Evolutionary conservation across 106 monocot species (phyloP), one percentile per base, ranked within the genome.

Genomic region (Acorus gramineus): DNA sequence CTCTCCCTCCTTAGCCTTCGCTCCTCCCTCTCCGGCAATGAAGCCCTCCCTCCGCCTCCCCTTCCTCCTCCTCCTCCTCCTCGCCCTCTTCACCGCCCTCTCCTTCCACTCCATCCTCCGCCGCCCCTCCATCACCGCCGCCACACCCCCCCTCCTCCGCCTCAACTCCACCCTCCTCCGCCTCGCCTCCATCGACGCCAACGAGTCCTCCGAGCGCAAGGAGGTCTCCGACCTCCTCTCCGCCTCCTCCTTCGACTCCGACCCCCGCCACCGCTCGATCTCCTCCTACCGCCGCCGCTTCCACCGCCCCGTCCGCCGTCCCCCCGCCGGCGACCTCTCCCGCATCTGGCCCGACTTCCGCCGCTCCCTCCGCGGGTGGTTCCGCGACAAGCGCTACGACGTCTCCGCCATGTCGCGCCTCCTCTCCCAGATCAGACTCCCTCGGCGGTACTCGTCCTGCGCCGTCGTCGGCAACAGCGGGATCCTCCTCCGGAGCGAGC

Each of bases 401-500:
- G 11, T 71, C 1, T 28, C 8, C 10, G 48, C 63, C 50, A 66
- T 78, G 49, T 12, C 55, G 9, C 50, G 67, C 12, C 77, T 77
- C 55, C 3, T 56, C 2, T 10, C 1, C 8, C 60, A 51, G 8
- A 13, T 63, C 55, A 69, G 64, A n/a, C 52, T 13, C 51, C 65
- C 69, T 50, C 50, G 10, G 44, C 82, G 64, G 53, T 82, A 89
- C 77, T 9, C 46, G 13, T 75, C 85, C 9, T 92, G 91, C 74
- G 91, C 91, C 3, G 91, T 92, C 4, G 91, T 92, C 58, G 91
- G 91, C 3, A 92, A 92, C 65, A 87, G 91, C 61, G 91, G 91
- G 7, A 89, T 93, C 66, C 71, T 93, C 8, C 74, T 93, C 43
- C 76, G 74, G 3, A 13, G 46, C 5, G 72, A 69, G 48, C 52